phyloP scores from a whole-genome alignment of 2,329 filamentous ascomycete species.

The Colletotrichum sp. region DNA sequence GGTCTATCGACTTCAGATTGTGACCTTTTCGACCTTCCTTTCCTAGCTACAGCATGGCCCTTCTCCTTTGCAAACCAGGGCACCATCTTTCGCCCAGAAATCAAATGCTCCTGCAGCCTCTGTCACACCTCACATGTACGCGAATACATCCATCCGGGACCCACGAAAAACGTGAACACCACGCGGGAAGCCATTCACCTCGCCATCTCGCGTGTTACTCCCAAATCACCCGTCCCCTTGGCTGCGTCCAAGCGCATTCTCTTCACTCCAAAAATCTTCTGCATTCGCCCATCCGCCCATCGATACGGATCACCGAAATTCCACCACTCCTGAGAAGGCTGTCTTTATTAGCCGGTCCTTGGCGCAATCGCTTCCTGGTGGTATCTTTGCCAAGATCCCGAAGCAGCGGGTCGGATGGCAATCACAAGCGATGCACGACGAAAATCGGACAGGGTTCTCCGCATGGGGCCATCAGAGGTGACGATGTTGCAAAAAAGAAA shows the following conservation, averaged over 20 bases:
- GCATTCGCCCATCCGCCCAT: neutral
- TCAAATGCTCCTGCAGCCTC: neutral
- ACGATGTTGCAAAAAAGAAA: neutral
- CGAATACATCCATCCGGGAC: fast-evolving
- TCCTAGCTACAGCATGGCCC: neutral
- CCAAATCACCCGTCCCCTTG: neutral
- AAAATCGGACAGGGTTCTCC: constrained; percentile 6
- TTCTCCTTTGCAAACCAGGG: neutral
- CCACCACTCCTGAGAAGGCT: neutral
- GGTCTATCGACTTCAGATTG: neutral
- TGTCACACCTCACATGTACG: neutral
- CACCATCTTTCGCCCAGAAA: neutral
- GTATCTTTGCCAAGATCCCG: neutral
- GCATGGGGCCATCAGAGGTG: neutral
- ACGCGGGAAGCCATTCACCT: neutral
- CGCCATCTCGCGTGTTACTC: neutral
- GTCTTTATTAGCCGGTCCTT: neutral
- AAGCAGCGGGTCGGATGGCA: neutral
- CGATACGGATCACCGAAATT: neutral
- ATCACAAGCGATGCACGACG: neutral
- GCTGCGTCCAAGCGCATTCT: neutral
- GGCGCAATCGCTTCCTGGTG: neutral
- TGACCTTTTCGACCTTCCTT: neutral
- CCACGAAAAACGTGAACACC: neutral
- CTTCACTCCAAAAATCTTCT: neutral